Conservation (phyloP, 352 stramenopile genomes). For the Pythium vanterpoolii region DNA sequence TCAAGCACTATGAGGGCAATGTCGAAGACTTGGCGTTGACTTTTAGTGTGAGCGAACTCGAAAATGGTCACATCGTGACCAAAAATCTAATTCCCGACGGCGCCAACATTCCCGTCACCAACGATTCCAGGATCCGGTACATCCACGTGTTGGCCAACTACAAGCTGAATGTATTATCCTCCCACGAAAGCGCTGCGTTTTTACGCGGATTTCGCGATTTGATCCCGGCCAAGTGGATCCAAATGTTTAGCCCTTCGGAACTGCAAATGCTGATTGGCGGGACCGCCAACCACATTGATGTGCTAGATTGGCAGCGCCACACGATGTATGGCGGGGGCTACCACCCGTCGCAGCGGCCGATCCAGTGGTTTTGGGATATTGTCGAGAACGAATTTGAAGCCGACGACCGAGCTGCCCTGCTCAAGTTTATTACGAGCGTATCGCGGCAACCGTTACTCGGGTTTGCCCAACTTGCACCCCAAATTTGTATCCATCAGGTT, state of each 20-base stretch:
- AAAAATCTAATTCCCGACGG: conserved; percentile 85
- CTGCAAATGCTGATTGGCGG: conserved; percentile 93
- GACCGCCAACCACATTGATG: conserved; percentile 91
- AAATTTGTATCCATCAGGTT: conserved; percentile 93
- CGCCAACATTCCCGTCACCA: conserved; percentile 86
- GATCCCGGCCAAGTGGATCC: conserved; percentile 71
- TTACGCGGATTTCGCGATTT: conserved; percentile 71
- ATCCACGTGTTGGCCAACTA: conserved; percentile 96
- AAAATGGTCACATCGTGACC: conserved; percentile 63
- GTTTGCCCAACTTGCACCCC: conserved; percentile 91
- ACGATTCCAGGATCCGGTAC: conserved; percentile 94
- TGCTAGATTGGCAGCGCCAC: conserved; percentile 92
- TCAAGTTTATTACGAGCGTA: conserved; percentile 96
- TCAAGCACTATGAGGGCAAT: conserved; percentile 94
- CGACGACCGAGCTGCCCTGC: conserved; percentile 87
- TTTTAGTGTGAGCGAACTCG: conserved; percentile 88
- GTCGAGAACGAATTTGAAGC: conserved; percentile 65
- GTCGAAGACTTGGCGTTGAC: conserved; percentile 91
- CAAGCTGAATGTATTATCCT: conserved; percentile 91
- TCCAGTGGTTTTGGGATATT: conserved; percentile 83
- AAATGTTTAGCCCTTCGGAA: conserved; percentile 88
- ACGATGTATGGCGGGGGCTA: conserved; percentile 95
- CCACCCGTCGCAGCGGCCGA: conserved; percentile 71
- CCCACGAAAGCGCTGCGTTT: conserved; percentile 56
- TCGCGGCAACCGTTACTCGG: conserved; percentile 92